These are phyloP conservation scores for Phlebopus sp. DNA, from an alignment of 1,284 basidiomycete genomes.

Conservation along the genomic window DNA sequence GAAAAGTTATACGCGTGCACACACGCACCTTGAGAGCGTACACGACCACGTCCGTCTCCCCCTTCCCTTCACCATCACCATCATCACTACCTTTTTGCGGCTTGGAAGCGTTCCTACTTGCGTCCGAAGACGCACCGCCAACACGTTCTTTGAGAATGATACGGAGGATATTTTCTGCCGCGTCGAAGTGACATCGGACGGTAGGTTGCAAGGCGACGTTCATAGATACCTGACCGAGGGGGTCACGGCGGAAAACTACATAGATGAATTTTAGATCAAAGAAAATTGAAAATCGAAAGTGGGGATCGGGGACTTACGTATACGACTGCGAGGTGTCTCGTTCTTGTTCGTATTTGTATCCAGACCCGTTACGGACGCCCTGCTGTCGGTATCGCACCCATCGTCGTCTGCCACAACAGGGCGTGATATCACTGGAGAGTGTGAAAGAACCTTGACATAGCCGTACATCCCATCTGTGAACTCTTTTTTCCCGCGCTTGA, in stretches of 20 bases:
- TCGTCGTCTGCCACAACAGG: neutral
- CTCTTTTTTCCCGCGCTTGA: slow-evolving; percentile 56
- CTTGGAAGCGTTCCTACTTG: too few species aligned
- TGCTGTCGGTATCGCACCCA: neutral
- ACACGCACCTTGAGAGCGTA: slow-evolving; percentile 41
- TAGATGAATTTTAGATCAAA: too few species aligned
- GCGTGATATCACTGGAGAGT: slow-evolving; percentile 22
- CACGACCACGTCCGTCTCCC: slow-evolving; percentile 26
- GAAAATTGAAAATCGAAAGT: too few species aligned
- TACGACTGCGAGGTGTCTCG: slow-evolving; percentile 24
- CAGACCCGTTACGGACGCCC: too few species aligned
- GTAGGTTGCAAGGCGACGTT: slow-evolving; percentile 52
- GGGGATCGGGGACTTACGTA: slow-evolving; percentile 30
- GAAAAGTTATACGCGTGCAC: too few species aligned
- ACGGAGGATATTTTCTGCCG: slow-evolving; percentile 51
- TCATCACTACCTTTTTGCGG: slow-evolving; percentile 20
- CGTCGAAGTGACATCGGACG: slow-evolving; percentile 55
- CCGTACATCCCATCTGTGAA: slow-evolving; percentile 62
- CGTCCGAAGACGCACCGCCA: neutral
- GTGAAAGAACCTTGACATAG: slow-evolving; percentile 53
- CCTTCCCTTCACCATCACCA: neutral
- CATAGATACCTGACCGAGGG: slow-evolving; percentile 65
- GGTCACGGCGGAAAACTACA: slow-evolving; percentile 64
- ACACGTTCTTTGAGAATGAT: slow-evolving; percentile 51
- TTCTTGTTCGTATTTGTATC: neutral